Percentiles rank a stretch among this genome's conserved stretches.
Evolutionary conservation across 2,329 filamentous ascomycete species (phyloP).

Genomic region (Penicillium sumatraense): DNA sequence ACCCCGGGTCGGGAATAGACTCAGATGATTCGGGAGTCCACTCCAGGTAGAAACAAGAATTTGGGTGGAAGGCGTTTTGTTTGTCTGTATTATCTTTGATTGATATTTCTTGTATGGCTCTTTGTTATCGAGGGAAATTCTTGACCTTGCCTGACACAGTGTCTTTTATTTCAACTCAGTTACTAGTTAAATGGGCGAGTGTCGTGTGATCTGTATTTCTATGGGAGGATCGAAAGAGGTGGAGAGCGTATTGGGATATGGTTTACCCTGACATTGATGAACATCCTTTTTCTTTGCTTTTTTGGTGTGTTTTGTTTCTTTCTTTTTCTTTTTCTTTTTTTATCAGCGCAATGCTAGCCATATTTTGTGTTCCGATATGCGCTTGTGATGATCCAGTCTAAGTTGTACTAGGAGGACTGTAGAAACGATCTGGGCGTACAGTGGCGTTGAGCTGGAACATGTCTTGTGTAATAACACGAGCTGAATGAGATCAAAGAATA

Average conservation of each 20-base stretch:
- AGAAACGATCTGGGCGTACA: no score
- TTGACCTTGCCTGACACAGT: background rate
- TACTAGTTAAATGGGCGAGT: background rate
- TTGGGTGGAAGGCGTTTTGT: constrained; percentile 15
- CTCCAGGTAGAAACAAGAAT: constrained; percentile 8
- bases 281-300: no score
- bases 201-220: background rate
- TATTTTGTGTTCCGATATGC: no score
- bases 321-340: no score
- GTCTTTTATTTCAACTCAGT: background rate
- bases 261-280: no score
- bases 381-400: no score
- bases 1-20: constrained; percentile 27
- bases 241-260: no score
- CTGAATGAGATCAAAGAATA: no score
- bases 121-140: background rate
- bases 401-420: no score
- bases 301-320: background rate
- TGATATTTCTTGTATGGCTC: background rate
- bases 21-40: background rate
- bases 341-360: no score
- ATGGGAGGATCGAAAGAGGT: background rate
- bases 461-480: no score
- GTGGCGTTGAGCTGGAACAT: background rate
- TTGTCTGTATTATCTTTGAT: background rate